A percentile compares a stretch with the other conserved stretches of the same genome.
Conservation (phyloP, 495 filamentous ascomycete genomes). For the Aspergillus heteromorphus region DNA sequence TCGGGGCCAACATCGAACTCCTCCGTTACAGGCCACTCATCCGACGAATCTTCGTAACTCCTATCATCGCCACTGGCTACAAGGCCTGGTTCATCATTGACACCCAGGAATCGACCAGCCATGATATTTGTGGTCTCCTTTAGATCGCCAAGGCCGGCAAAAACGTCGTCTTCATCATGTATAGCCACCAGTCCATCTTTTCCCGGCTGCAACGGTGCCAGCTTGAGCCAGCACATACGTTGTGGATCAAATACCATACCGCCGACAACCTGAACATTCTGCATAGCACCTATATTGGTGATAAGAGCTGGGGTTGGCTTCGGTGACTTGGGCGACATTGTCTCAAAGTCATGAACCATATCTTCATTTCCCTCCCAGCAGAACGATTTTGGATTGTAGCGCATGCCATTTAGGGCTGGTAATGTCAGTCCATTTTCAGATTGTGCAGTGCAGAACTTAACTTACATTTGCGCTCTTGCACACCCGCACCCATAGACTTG, state of each 20-base stretch:
- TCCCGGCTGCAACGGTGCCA: slow-evolving; percentile 41
- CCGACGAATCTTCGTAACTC: slow-evolving; percentile 43
- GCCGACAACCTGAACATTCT: slow-evolving; percentile 83
- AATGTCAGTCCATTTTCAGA: slow-evolving; percentile 9
- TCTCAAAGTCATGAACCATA: slow-evolving; percentile 68
- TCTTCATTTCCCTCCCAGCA: slow-evolving; percentile 97
- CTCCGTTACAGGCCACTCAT: slow-evolving; percentile 83
- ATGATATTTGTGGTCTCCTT: slow-evolving; percentile 52
- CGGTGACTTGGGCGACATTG: slow-evolving; percentile 39
- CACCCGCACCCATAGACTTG: slow-evolving; percentile 58
- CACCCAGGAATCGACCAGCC: slow-evolving; percentile 20
- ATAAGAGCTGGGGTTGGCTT: slow-evolving; percentile 89
- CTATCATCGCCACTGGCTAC: slow-evolving; percentile 48
- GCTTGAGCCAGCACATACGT: slow-evolving; percentile 91
- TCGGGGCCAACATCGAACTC: slow-evolving; percentile 97
- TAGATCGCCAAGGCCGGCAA: slow-evolving; percentile 68
- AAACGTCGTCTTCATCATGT: slow-evolving; percentile 65
- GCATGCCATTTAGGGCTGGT: slow-evolving; percentile 86
- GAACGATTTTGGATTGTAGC: slow-evolving; percentile 77
- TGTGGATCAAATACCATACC: slow-evolving; percentile 97
- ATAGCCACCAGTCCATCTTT: slow-evolving; percentile 21
- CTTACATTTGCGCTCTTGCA: slow-evolving; percentile 64
- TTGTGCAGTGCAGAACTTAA: slow-evolving; percentile 14
- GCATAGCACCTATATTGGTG: slow-evolving; percentile 67
- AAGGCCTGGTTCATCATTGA: slow-evolving; percentile 28